These are phyloP conservation scores for Trichoderma sp. DNA, from an alignment of 2,329 filamentous ascomycete species.

Conservation along the genomic window DNA sequence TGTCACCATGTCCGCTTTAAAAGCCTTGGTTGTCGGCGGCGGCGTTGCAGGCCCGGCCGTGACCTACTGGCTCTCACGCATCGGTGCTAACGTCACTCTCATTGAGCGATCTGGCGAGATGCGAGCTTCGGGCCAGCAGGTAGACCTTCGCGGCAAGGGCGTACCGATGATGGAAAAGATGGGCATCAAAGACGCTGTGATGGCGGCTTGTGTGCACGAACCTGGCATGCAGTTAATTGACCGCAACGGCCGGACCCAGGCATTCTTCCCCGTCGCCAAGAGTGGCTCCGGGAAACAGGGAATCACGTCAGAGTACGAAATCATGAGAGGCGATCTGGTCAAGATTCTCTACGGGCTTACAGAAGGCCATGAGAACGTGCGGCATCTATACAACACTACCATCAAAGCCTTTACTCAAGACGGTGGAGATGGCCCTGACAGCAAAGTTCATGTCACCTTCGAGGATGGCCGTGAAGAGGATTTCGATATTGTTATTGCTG, in stretches of 20 bases:
- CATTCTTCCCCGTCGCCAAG: conserved; percentile 3
- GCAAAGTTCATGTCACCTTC: conserved; percentile 3
- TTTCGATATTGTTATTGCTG: conserved; percentile 1
- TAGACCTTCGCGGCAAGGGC: conserved; percentile 12
- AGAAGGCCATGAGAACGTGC: conserved; percentile 2
- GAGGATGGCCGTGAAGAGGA: conserved; percentile 1
- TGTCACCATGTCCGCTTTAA: conserved; percentile 1
- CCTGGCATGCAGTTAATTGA: conserved; percentile 18
- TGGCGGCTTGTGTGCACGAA: neutral
- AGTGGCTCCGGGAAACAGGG: conserved; percentile 5
- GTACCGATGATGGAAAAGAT: conserved; percentile 16
- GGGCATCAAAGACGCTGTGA: conserved; percentile 11
- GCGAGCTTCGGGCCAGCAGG: conserved; percentile 7
- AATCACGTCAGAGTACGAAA: conserved; percentile 12
- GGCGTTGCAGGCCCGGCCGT: conserved; percentile 9
- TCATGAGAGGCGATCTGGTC: conserved; percentile 11
- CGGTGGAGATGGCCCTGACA: neutral
- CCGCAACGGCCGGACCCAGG: conserved; percentile 5
- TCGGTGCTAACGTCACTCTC: conserved; percentile 12
- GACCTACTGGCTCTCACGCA: conserved; percentile 13
- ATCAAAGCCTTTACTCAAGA: conserved; percentile 11
- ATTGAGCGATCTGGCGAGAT: neutral
- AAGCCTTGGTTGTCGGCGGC: conserved; percentile 1
- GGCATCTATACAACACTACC: conserved; percentile 12
- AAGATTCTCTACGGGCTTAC: conserved; percentile 12